phyloP scores from a whole-genome alignment of 2,329 filamentous ascomycete genomes.

The Xylaria sp. region DNA sequence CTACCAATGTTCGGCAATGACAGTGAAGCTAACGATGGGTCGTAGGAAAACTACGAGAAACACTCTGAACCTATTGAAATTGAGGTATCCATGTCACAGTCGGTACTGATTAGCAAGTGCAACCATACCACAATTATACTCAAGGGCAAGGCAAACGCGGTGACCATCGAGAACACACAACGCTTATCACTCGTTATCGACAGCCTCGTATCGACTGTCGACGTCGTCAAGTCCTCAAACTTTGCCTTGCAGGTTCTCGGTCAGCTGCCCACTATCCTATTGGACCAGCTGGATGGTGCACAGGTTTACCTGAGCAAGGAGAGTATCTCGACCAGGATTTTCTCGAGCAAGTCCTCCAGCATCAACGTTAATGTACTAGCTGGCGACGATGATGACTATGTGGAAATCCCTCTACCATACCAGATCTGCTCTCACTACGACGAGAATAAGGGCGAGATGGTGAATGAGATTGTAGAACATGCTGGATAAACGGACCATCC shows the following conservation, averaged over 20 bases:
- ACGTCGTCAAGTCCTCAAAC: slow-evolving; percentile 94
- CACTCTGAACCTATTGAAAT: slow-evolving; percentile 79
- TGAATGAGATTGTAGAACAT: slow-evolving; percentile 96
- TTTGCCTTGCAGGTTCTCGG: slow-evolving; percentile 95
- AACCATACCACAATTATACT: slow-evolving; percentile 90
- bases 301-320: slow-evolving; percentile 87
- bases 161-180: slow-evolving; percentile 90
- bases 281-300: slow-evolving; percentile 94
- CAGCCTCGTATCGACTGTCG: slow-evolving; percentile 87
- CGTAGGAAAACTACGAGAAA: slow-evolving; percentile 89
- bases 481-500: slow-evolving; percentile 69
- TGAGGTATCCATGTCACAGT: slow-evolving; percentile 84
- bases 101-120: slow-evolving; percentile 91
- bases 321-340: slow-evolving; percentile 83
- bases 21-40: slow-evolving; percentile 31
- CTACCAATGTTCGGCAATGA: neutral
- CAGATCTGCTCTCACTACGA: slow-evolving; percentile 86
- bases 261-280: slow-evolving; percentile 83
- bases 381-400: slow-evolving; percentile 80
- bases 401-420: slow-evolving; percentile 86
- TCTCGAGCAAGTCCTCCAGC: slow-evolving; percentile 62
- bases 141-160: slow-evolving; percentile 94
- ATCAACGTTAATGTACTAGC: slow-evolving; percentile 86
- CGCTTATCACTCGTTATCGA: slow-evolving; percentile 89
- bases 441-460: slow-evolving; percentile 75